Conservation (phyloP, 1,284 basidiomycete genomes). For the Sporisorium graminicola region DNA sequence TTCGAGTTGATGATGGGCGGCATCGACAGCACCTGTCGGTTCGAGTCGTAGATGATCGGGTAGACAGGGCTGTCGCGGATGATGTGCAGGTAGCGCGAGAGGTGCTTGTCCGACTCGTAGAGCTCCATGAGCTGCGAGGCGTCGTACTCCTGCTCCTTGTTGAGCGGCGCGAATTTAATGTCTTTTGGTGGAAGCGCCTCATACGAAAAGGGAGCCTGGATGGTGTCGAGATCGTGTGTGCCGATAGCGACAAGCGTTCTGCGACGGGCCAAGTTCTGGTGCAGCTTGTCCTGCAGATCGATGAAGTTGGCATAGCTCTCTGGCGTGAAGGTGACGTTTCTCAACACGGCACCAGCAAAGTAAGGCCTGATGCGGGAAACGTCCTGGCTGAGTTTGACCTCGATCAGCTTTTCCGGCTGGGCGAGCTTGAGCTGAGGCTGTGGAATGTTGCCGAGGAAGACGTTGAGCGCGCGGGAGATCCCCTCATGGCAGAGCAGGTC, state of each 20-base stretch:
- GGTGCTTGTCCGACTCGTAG: constrained; percentile 89
- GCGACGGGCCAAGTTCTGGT: constrained; percentile 92
- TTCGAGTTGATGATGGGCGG: constrained; percentile 81
- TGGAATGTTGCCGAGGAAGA: constrained; percentile 82
- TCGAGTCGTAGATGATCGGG: constrained; percentile 94
- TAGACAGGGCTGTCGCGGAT: constrained; percentile 95
- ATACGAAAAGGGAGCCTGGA: constrained; percentile 88
- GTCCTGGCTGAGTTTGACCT: constrained; percentile 52
- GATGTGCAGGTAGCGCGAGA: constrained; percentile 89
- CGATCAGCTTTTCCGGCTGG: constrained; percentile 52
- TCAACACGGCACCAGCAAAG: constrained; percentile 90
- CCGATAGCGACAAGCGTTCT: constrained; percentile 95
- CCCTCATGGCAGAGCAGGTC: constrained; percentile 98
- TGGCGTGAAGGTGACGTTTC: constrained; percentile 87
- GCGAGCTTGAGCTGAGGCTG: constrained; percentile 73
- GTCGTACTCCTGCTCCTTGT: constrained; percentile 77
- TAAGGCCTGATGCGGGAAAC: constrained; percentile 81
- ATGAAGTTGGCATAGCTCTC: constrained; percentile 96
- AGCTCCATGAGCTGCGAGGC: constrained; percentile 71
- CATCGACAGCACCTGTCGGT: constrained; percentile 90
- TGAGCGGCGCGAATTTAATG: constrained; percentile 89
- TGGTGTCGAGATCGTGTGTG: constrained; percentile 94
- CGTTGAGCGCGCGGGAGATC: constrained; percentile 85
- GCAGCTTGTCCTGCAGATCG: constrained; percentile 95
- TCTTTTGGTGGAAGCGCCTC: constrained; percentile 87